Evolutionary conservation across 1,284 basidiomycete genomes (phyloP).

Genomic region (Mrakiaceae sp.): DNA sequence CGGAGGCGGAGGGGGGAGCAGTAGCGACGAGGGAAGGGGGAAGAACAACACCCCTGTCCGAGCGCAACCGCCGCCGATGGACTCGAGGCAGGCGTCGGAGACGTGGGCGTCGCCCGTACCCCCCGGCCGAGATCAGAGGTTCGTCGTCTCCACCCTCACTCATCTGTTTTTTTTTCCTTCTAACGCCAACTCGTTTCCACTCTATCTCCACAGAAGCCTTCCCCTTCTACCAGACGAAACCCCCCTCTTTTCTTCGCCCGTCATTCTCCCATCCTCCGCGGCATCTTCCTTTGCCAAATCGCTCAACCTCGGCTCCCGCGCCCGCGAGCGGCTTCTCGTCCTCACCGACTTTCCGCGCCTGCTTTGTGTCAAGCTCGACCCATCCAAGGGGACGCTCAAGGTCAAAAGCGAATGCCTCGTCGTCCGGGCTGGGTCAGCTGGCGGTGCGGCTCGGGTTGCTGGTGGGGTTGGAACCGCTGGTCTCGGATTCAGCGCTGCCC

Average conservation of each 20-base stretch:
- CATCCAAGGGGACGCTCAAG: conserved; percentile 27
- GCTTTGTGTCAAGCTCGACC: conserved; percentile 40
- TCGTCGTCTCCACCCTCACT: not conserved
- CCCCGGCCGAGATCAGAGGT: too few relatives aligned
- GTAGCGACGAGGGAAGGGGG: too few relatives aligned
- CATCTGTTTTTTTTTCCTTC: not conserved
- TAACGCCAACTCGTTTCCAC: not conserved
- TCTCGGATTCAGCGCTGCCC: too few relatives aligned
- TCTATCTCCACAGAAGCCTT: conserved; percentile 12
- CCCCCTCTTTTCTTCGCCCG: conserved; percentile 32
- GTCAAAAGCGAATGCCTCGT: conserved; percentile 40
- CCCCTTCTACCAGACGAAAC: conserved; percentile 32
- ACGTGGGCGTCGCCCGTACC: too few relatives aligned
- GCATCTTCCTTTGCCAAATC: conserved; percentile 20
- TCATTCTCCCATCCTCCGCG: conserved; percentile 30
- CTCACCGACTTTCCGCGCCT: conserved; percentile 43
- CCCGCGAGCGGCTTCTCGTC: conserved; percentile 37
- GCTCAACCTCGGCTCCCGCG: conserved; percentile 32
- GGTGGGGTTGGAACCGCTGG: conserved; percentile 6
- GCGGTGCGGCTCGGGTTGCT: not conserved
- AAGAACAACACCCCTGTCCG: too few relatives aligned
- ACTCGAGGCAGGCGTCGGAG: too few relatives aligned
- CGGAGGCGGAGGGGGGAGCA: too few relatives aligned
- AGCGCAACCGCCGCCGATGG: too few relatives aligned
- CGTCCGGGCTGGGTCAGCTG: conserved; percentile 13